Evolutionary conservation across 2,329 filamentous ascomycete species (phyloP), one percentile per base, ranked within the genome.

Genomic region (Neophaeococcomyces mojaviensis): DNA sequence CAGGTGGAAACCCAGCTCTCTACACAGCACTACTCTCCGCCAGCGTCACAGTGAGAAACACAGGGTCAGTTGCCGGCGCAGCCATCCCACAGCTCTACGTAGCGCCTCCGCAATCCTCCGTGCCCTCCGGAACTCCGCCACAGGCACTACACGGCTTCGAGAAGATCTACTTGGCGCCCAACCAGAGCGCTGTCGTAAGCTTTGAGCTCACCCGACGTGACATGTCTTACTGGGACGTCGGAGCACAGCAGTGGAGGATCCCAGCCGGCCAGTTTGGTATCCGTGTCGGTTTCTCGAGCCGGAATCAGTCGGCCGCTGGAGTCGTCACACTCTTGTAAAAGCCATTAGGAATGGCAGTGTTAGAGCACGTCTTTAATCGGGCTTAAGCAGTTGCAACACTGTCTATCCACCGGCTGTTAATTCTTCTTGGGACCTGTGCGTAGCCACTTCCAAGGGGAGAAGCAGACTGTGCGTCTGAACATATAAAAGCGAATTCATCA

Each of bases 141-240:
- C 73, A 74, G 46, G 79, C 81, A n/a, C 70, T 88, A 16, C 76
- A 85, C 12, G 83, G 83, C 24, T 88, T 88, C 58, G 80, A 83
- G 51, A 88, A 88, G 68, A 67, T 85, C 2, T 61, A 67, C 20
- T 63, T 88, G 13, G 66, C 71, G 3, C 69, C 73, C 0, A 79
- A 77, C 0, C 68, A 79, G 58, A 72, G 63, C 3, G 63, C 64
- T 47, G 71, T 64, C 0, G 73, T 87, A 0, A 68, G 71, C 16
- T 70, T 88, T 55, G 65, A 68, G 1, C 55, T 88, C 46, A 84
- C 75, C 5, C 73, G 84, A 47, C 77, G 82, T 56, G 84, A 88
- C 59, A 47, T 88, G 46, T 86, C 83, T 53, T 82, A 85, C 37
- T 88, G 84, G 84, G 82, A 84, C 59, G 74, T 78, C 0, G 63